phyloP scores from a whole-genome alignment of 2,329 filamentous ascomycete genomes.

The Davidsoniella virescens region DNA sequence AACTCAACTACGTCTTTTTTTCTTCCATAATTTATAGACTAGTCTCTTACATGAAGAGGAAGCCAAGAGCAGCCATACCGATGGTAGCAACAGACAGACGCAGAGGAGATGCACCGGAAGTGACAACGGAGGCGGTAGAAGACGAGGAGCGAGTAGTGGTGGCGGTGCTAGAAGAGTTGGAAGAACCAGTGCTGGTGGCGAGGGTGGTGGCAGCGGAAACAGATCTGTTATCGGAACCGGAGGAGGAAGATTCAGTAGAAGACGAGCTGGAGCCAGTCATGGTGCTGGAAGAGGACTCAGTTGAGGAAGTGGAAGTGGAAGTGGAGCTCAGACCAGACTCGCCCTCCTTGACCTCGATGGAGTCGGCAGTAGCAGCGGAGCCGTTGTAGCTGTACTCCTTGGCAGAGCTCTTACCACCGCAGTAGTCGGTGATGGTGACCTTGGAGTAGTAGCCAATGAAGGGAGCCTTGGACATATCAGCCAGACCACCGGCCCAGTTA shows the following conservation, averaged over 20 bases:
- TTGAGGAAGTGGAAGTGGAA: background rate
- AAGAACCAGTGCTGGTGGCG: background rate
- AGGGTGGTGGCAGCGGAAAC: background rate
- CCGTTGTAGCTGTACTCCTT: conserved; percentile 35
- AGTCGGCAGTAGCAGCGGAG: conserved; percentile 31
- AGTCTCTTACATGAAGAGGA: conserved; percentile 8
- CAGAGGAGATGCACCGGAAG: conserved; percentile 1
- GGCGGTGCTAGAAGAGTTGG: background rate
- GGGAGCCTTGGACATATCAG: conserved; percentile 35
- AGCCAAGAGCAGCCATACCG: conserved; percentile 9
- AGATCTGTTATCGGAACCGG: background rate
- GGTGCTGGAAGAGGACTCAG: background rate
- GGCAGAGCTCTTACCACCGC: conserved; percentile 28
- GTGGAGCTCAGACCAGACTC: conserved; percentile 13
- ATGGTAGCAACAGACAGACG: conserved; percentile 6
- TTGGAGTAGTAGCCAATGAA: conserved; percentile 42
- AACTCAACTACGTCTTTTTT: background rate
- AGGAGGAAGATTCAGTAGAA: background rate
- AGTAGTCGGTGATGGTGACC: conserved; percentile 37
- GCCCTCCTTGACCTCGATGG: conserved; percentile 33
- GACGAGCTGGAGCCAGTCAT: background rate
- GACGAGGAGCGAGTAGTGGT: background rate
- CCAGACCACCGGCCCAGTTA: conserved; percentile 52
- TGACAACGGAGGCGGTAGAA: background rate
- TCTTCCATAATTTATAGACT: background rate